Base-by-base conservation (phyloP, 495 filamentous ascomycete species). In the Terfezia claveryi region DNA sequence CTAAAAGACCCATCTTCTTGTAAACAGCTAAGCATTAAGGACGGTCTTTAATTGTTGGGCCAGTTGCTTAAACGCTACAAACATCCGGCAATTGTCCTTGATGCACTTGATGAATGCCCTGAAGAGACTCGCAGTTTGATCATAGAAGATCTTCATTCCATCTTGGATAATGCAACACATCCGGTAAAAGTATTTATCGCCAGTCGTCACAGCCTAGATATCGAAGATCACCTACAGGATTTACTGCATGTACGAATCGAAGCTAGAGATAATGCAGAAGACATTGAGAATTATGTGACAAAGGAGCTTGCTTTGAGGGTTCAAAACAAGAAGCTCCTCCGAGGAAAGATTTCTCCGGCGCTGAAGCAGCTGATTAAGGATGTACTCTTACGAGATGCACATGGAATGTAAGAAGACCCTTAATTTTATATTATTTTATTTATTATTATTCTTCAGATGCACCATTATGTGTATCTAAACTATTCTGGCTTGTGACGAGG, bases 141-240 rank as follows among this genome's bases (percentile, higher is more conserved):
- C n/a, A 44, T 63, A 9, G 10, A 56, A 38, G 20, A 16, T 6
- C 41, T 62, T 5, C 37, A 46, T 1, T 14, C 2, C 11, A 49
- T 63, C 12, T 56, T 59, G 10, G 1, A 52, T 10, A 32, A 50
- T 0, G 50, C 60, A 5, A 23, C 38, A 36, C 50, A 54, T 16
- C 16, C 62, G 2, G 52, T 64, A 0, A 64, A 64, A 27, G 46
- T 64, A 2, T 62, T 62, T 38, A 53, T 60, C 11, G 58, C 61
- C 3, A 60, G 57, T 32, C 58, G 61, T 32, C 52, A 57, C 14
- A 60, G 62, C 23, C 20, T 36, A 4, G 57, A 62, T 54, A 62
- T 64, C 12, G 55, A 38, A 6, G 49, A 52, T 14, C 16, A 50
- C 38, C 37, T 62, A 1, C 52, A 27, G 6, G 5, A 52, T 2